Base-by-base conservation (phyloP, 495 filamentous ascomycete species). In the Cercophora sp. region DNA sequence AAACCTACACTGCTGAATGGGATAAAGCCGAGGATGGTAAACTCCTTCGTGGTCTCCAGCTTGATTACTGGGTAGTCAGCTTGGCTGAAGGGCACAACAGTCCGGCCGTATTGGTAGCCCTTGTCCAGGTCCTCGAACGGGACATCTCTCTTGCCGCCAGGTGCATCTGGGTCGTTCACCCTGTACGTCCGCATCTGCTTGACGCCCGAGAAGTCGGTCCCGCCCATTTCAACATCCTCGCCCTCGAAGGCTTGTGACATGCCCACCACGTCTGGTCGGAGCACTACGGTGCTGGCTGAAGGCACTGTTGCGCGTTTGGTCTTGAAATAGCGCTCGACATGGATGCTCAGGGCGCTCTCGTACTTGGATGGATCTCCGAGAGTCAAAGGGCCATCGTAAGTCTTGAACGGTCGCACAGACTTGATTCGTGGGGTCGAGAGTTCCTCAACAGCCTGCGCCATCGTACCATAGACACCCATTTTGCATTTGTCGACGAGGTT, bases 61-160 rank as follows among this genome's bases (percentile, higher is more conserved):
- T 83, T 88, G 2, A 87, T 91, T 44, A 96, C 78, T 41, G 88
- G 85, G 56, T 85, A 76, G 54, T 99, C 94, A 1, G 85, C 85
- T 55, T 87, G 84, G 57, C 79, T 86, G 59, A 99, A 95, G 55
- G 86, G 85, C 1, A 97, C 91, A 1, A 88, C 89, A 1, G 92
- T 96, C 32, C 89, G 79, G 47, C 94, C 94, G 67, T 97, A 99
- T 60, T 88, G 86, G 62, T 93, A 99, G 0, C 94, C 94, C 62
- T 89, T 95, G 27, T 88, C 91, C 29, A 97, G 76, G 27, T 93
- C 85, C 10, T 94, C 91, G 25, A 81, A 82, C 8, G 85, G 82
- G 25, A 99, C 85, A 45, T 96, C 91, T 49, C 78, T 77, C 70
- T 94, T 97, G 4, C 88, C 87, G 25, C 89, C 89, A 1, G 84